Base-by-base conservation (phyloP, 352 stramenopile species). In the Pythium phragmiticola region DNA sequence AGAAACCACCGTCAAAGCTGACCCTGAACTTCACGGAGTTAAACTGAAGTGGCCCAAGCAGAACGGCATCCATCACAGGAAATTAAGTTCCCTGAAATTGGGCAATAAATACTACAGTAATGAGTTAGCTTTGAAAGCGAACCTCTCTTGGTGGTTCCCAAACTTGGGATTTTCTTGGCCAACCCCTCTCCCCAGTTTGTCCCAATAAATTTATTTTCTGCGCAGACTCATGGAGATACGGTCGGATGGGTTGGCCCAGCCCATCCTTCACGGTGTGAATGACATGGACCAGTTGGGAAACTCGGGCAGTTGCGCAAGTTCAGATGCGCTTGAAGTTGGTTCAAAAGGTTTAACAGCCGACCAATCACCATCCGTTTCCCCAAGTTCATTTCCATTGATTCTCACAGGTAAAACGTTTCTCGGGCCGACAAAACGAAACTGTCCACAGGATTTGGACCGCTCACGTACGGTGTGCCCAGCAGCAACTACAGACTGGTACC, bases 291-390 rank as follows among this genome's bases (percentile, higher is more conserved):
- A 41, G 36, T 41, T 42, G 46, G 46, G 46, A 52, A 52, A 52
- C 13, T 8, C 14, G 6, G 11, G 48, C 48, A 55, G 48, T 42
- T 55, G 48, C 48, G 23, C 48, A 1, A n/a, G 17, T 41, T 17
- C 7, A n/a, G 48, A 26, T 57, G 53, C 7, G 8, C 26, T 60
- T 51, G 54, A 60, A 60, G 54, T 60, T 60, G 7, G 26, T 12
- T 6, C 49, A 0, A 3, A 39, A 16, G 19, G 37, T 60, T 60
- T 41, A 60, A 62, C 55, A 41, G 5, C n/a, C 17, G 9, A 43
- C 55, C 55, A 62, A 62, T 62, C 55, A 62, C 36, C 36, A 50
- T 19, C 16, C 34, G 12, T 34, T 47, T 41, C 21, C 33, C 26
- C 26, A 30, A 26, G 21, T 21, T 30, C 16, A 28, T 7, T 42